Evolutionary conservation across 2,329 filamentous ascomycete genomes (phyloP), one percentile per base, ranked within the genome.

Genomic region (Blastomyces gilchristii): DNA sequence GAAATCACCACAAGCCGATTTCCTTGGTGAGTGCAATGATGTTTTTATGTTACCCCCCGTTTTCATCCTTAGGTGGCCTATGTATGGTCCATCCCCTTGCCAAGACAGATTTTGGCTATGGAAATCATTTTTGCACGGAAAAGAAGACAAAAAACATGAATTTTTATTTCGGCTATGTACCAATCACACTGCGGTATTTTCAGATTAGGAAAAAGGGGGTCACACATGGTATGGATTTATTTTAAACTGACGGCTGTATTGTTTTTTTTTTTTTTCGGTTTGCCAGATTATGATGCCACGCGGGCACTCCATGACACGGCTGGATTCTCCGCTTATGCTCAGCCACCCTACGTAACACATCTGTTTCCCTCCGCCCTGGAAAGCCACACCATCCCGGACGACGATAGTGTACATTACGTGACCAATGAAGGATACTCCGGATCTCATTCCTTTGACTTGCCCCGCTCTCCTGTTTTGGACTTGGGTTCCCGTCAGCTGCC

Each of bases 1-100:
- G 72, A 96, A 95, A 78, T 78, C 85, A 64, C 85, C 88, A 75
- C 82, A 86, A 77, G 82, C 87, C 76, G 88, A 87, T 75, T 84
- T 92, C 80, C 88, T 93, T 78, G 89, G 91, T 95, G 81, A 80
- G 90, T 87, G 64, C 65, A 65, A 5, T 18, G 18, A 53, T 57
- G 0, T 54, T 61, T 60, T 34, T 8, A 22, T 43, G 47, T 37
- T 62, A 49, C 28, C 49, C 49, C n/a, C 18, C 18, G 16, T 63
- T 53, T 41, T 62, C 28, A 43, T 47, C 37, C 28, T 45, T 2
- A 22, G 9, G 22, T 9, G 12, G 25, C 37, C 56, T 58, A 6
- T 53, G 31, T 22, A 22, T 22, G 56, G 22, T 34, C 12, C 18
- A 25, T 45, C 56, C 28, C n/a, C n/a, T 28, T 22, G 28, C 45